Evolutionary conservation across 805 yeast species (phyloP).

Genomic region (Yarrowia phangngaensis): DNA sequence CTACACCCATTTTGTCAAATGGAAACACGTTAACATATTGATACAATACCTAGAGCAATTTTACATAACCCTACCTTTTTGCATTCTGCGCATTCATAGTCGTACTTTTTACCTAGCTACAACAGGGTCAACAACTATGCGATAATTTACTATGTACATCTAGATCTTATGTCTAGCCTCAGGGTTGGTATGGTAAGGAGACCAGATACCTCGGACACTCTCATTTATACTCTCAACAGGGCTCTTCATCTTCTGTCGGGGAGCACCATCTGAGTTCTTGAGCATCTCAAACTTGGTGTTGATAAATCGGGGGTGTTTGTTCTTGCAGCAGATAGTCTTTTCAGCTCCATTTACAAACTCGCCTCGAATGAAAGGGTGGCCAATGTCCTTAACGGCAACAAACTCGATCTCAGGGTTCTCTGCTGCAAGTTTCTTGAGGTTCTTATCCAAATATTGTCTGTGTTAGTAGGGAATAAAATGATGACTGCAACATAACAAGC

Average conservation of each 20-base stretch:
- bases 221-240: conserved; percentile 77
- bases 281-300: conserved; percentile 60
- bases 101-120: no score
- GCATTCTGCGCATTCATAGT: no score
- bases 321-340: conserved; percentile 72
- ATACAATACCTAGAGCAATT: no score
- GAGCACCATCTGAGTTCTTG: conserved; percentile 65
- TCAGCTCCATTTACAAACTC: conserved; percentile 48
- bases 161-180: conserved; percentile 48
- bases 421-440: conserved; percentile 54
- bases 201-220: conserved; percentile 95
- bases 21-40: background rate
- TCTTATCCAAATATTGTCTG: conserved; percentile 57
- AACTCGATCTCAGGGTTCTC: conserved; percentile 66
- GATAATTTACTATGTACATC: conserved; percentile 27
- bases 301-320: conserved; percentile 59
- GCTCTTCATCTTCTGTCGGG: conserved; percentile 58
- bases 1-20: conserved; percentile 50
- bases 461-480: background rate
- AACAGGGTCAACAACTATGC: background rate
- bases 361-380: conserved; percentile 76
- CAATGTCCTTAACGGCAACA: conserved; percentile 62
- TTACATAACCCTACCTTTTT: no score
- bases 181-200: conserved; percentile 78
- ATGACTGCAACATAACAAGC: background rate